Percentiles rank a stretch among this genome's conserved stretches.
Evolutionary conservation across 768 basidiomycete genomes (phyloP).

Genomic region (Termitomyces sp.): DNA sequence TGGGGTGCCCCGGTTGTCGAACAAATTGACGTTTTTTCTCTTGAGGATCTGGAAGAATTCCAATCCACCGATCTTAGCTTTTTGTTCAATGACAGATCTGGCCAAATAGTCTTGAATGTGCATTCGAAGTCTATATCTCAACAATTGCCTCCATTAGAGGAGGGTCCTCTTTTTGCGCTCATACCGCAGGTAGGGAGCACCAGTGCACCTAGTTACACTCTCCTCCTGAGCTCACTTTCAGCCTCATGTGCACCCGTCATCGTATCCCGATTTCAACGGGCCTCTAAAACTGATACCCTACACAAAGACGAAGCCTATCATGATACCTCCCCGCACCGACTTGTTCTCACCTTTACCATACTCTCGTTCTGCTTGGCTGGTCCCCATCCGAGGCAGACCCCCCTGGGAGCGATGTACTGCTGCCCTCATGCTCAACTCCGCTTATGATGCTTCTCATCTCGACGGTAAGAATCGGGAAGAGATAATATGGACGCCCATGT

Average conservation of each 20-base stretch:
- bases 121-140: neutral
- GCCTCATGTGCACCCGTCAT: conserved; percentile 31
- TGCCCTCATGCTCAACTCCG: conserved; percentile 32
- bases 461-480: conserved; percentile 13
- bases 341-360: conserved; percentile 18
- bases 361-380: conserved; percentile 47
- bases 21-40: conserved; percentile 28
- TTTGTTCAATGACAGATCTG: neutral
- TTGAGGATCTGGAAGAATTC: conserved; percentile 41
- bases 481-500: conserved; percentile 42
- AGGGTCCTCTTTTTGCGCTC: conserved; percentile 26
- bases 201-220: conserved; percentile 14
- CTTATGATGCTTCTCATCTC: conserved; percentile 15
- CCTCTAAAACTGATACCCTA: conserved; percentile 24
- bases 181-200: conserved; percentile 39
- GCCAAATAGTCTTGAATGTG: neutral
- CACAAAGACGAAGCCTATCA: conserved; percentile 26
- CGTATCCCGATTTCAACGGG: conserved; percentile 13
- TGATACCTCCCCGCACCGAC: conserved; percentile 29
- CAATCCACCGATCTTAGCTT: conserved; percentile 24
- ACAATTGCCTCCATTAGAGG: conserved; percentile 17
- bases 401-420: conserved; percentile 42
- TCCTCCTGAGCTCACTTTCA: conserved; percentile 11
- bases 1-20: conserved; percentile 31
- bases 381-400: conserved; percentile 48